phyloP scores from a whole-genome alignment of 306 rosid genomes.

The Alnus glutinosa region DNA sequence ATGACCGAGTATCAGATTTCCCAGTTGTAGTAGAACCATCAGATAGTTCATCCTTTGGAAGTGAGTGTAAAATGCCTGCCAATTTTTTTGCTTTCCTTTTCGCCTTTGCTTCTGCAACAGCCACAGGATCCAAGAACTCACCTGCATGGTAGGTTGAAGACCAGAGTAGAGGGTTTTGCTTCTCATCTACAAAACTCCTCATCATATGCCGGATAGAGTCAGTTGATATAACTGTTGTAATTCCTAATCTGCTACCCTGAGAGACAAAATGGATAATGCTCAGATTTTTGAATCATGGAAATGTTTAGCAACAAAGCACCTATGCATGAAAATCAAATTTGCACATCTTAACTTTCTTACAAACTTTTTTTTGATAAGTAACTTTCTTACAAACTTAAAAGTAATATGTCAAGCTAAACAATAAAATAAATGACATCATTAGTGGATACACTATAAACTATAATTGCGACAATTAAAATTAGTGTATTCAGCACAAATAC shows the following conservation, averaged over 20 bases:
- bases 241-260: slow-evolving; percentile 93
- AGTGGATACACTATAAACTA: slow-evolving; percentile 27
- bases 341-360: slow-evolving; percentile 16
- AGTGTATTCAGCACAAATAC: slow-evolving; percentile 44
- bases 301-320: not conserved
- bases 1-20: slow-evolving; percentile 41
- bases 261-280: slow-evolving; percentile 25
- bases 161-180: slow-evolving; percentile 92
- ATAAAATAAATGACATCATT: slow-evolving; percentile 14
- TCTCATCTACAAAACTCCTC: slow-evolving; percentile 93
- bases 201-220: slow-evolving; percentile 98
- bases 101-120: slow-evolving; percentile 87
- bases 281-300: slow-evolving; percentile 25
- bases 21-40: slow-evolving; percentile 42
- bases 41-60: slow-evolving; percentile 49
- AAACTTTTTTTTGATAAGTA: too few relatives aligned
- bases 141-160: slow-evolving; percentile 99
- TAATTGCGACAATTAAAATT: slow-evolving; percentile 26
- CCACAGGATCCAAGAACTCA: slow-evolving; percentile 88
- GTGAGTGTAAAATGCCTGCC: slow-evolving; percentile 58
- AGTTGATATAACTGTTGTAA: slow-evolving; percentile 91
- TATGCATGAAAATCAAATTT: slow-evolving; percentile 2
- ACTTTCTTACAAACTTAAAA: slow-evolving; percentile 1
- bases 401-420: not conserved
- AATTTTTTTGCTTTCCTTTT: slow-evolving; percentile 67